Evolutionary conservation across 2,329 filamentous ascomycete genomes (phyloP), one percentile per base, ranked within the genome.

Genomic region (Verticillium longisporum): DNA sequence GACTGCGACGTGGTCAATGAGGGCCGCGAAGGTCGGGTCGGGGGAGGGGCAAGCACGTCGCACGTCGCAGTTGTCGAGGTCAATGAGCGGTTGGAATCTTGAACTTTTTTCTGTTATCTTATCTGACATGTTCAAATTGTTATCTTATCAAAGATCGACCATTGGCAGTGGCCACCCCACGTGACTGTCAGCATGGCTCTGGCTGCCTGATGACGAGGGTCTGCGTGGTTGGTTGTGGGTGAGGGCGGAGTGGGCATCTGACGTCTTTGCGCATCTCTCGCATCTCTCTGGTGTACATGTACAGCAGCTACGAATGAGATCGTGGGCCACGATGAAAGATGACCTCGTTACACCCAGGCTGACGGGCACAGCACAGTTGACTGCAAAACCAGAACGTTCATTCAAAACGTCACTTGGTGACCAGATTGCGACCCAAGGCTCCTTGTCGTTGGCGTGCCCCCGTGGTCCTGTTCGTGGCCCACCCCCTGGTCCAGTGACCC

Each of bases 61-160:
- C 37, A n/a, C 11, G 37, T 14, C 37, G 37, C 13, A n/a, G 3
- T 26, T 11, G 18, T 13, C n/a, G 41, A 21, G 15, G 41, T 50
- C 41, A 26, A 50, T 50, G 21, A n/a, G 41, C 6, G 11, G 41
- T 50, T 50, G 41, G 15, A 13, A 10, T 50, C n/a, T 58, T 58
- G 31, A 58, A 45, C 56, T 41, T 50, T 50, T 58, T 31, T 58
- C 41, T 58, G 37, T 58, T 58, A 58, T 58, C 56, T 57, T 56
- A 56, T 56, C 55, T 31, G 3, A 2, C 11, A 11, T 18, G 6
- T 14, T 13, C 6, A 15, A 34, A 45, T 21, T 18, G 31, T 34
- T 56, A 56, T 56, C 54, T 56, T 33, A 33, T 56, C 54, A 21
- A 26, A 10, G 41, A 50, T 50, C 41, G n/a, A 21, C 18, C n/a